Conservation (phyloP, 805 yeast genomes). For the Yarrowia bubula region DNA sequence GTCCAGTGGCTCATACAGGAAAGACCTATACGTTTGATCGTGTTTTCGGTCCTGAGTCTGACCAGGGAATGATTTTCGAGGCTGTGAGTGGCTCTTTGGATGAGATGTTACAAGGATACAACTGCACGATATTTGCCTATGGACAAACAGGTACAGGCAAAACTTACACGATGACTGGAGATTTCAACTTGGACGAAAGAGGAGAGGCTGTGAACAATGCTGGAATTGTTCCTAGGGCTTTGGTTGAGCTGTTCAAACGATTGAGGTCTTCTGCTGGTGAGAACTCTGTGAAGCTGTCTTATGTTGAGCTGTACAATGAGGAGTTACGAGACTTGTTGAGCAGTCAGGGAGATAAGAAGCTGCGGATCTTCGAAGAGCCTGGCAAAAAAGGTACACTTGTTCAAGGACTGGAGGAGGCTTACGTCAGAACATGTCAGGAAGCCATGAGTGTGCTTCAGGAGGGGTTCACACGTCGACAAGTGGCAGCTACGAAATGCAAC, state of each 20-base stretch:
- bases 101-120: slow-evolving; percentile 58
- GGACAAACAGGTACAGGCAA: slow-evolving; percentile 96
- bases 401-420: slow-evolving; percentile 57
- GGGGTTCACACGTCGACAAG: slow-evolving; percentile 63
- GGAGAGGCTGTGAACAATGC: slow-evolving; percentile 44
- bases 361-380: slow-evolving; percentile 54
- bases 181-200: not conserved
- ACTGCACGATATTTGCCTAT: slow-evolving; percentile 88
- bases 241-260: slow-evolving; percentile 51
- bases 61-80: slow-evolving; percentile 60
- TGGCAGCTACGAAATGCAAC: slow-evolving; percentile 73
- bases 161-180: slow-evolving; percentile 65
- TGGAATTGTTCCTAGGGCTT: slow-evolving; percentile 60
- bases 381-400: slow-evolving; percentile 45
- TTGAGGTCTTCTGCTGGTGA: slow-evolving; percentile 48
- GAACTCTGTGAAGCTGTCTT: slow-evolving; percentile 69
- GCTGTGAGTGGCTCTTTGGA: slow-evolving; percentile 45
- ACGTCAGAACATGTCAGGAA: slow-evolving; percentile 48
- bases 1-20: slow-evolving; percentile 16
- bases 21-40: slow-evolving; percentile 56
- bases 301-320: slow-evolving; percentile 81
- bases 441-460: slow-evolving; percentile 51
- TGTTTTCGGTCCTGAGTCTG: slow-evolving; percentile 52
- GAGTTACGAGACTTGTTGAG: slow-evolving; percentile 68
- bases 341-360: slow-evolving; percentile 43